Evolutionary conservation across 495 filamentous ascomycete genomes (phyloP), one percentile per base, ranked within the genome.

Genomic region (Gamarada debralockiae): DNA sequence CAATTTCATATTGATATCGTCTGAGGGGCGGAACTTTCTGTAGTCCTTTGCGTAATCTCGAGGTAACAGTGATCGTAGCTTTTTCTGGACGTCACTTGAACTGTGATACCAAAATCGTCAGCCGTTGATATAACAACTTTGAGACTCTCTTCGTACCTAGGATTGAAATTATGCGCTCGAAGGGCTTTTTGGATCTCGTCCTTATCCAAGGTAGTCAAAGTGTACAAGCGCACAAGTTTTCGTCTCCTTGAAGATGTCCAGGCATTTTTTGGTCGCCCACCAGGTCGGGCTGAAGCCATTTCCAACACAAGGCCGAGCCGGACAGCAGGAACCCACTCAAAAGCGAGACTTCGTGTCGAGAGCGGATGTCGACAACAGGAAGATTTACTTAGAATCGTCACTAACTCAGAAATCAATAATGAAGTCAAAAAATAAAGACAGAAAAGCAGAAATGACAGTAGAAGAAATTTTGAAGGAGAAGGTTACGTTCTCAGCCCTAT

Each of bases 31-130:
- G 23, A 22, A 52, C 17, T 17, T 22, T 15, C 37, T 18, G 18
- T 52, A 23, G 12, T 52, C 36, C 14, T 43, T 52, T 7, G 37
- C 23, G 21, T 52, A 52, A 21, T 52, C 49, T 5, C 8, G 20
- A 17, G 49, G 38, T 18, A 52, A 44, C 0, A 52, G 25, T 12
- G 49, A 24, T 34, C 38, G 18, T 4, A 52, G 37, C 22, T 20
- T 52, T 25, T 52, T 52, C 23, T 52, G 49, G 3, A 52, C 43
- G 25, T 52, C 49, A 18, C 49, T 40, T 9, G 39, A 1, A 15
- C 49, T 52, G 21, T 21, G 15, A 18, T 45, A 45, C 7, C n/a
- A 23, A 20, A 7, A 45, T 8, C 31, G 23, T 23, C 9, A 23
- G 41, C 4, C 41, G 13, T 22, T 21, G 15, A 37, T 13, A 20